Evolutionary conservation across 2,329 filamentous ascomycete genomes (phyloP).

Genomic region (Xylaria digitata): DNA sequence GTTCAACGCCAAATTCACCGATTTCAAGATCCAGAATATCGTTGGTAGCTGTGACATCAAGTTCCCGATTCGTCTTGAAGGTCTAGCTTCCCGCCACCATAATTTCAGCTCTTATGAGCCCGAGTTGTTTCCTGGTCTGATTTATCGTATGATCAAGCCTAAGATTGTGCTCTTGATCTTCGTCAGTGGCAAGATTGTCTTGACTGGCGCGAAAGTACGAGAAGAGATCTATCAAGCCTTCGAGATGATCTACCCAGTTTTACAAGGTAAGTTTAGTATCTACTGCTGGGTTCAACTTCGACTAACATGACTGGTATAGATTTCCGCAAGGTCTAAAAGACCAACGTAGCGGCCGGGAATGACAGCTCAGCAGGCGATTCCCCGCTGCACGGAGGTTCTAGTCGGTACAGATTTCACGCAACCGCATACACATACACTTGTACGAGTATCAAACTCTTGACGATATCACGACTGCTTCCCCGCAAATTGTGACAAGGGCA

Average conservation of each 20-base stretch:
- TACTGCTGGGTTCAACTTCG: background rate
- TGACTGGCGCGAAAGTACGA: conserved; percentile 96
- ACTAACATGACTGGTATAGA: conserved; percentile 51
- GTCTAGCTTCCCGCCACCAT: conserved; percentile 95
- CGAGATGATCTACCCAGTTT: conserved; percentile 96
- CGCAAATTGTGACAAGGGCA: conserved; percentile 32
- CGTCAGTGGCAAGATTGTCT: conserved; percentile 96
- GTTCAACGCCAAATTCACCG: conserved; percentile 99
- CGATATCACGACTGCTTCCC: conserved; percentile 48
- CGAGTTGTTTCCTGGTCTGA: conserved; percentile 97
- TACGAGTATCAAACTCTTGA: conserved; percentile 45
- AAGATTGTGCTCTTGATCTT: conserved; percentile 99
- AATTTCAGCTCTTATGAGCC: conserved; percentile 99
- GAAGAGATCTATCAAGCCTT: conserved; percentile 98
- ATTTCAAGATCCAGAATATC: conserved; percentile 99
- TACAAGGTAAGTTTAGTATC: conserved; percentile 73
- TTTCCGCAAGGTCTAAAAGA: conserved; percentile 67
- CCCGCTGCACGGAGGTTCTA: background rate
- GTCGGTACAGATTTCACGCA: conserved; percentile 18
- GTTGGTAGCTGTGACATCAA: conserved; percentile 99
- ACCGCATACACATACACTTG: conserved; percentile 37
- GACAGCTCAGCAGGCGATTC: background rate
- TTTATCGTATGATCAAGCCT: conserved; percentile 99
- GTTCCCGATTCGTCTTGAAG: conserved; percentile 97
- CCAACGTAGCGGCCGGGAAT: background rate